phyloP scores from a whole-genome alignment of 805 yeast species.

The Peterozyma xylosa region DNA sequence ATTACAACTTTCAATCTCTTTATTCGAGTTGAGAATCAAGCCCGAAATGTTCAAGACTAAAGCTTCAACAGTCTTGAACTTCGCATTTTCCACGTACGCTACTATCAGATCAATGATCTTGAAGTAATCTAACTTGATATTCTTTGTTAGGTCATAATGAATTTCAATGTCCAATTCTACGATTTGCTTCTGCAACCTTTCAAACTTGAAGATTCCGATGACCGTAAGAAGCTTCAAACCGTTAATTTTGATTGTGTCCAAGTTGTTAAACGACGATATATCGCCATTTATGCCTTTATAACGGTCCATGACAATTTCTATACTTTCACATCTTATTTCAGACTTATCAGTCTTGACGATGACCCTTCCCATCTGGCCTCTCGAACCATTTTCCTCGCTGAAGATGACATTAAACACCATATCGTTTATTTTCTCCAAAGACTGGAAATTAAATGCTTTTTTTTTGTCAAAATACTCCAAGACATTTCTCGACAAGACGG shows the following conservation, averaged over 20 bases:
- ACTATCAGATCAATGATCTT: conserved; percentile 40
- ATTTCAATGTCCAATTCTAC: conserved; percentile 56
- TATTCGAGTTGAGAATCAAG: conserved; percentile 13
- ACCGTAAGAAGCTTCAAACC: conserved; percentile 58
- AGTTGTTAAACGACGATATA: background rate
- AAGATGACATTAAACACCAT: conserved; percentile 16
- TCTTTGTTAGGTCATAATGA: conserved; percentile 14
- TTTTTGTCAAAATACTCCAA: conserved; percentile 38
- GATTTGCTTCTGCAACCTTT: conserved; percentile 73
- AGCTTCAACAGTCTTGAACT: conserved; percentile 91
- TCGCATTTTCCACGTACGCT: conserved; percentile 63
- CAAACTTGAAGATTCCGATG: conserved; percentile 93
- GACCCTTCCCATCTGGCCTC: conserved; percentile 13
- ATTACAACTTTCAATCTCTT: conserved; percentile 14
- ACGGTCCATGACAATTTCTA: conserved; percentile 33
- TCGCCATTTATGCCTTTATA: conserved; percentile 10
- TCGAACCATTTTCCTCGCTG: conserved; percentile 3
- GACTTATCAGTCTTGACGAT: conserved; percentile 41
- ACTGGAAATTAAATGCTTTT: conserved; percentile 30
- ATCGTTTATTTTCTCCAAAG: conserved; percentile 30
- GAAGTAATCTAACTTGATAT: conserved; percentile 23
- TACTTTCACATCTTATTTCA: conserved; percentile 48
- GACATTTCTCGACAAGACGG: conserved; percentile 68
- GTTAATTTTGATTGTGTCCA: conserved; percentile 23
- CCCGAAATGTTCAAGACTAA: conserved; percentile 63